Evolutionary conservation across 495 filamentous ascomycete species (phyloP).

Genomic region (Elasticomyces elasticus): DNA sequence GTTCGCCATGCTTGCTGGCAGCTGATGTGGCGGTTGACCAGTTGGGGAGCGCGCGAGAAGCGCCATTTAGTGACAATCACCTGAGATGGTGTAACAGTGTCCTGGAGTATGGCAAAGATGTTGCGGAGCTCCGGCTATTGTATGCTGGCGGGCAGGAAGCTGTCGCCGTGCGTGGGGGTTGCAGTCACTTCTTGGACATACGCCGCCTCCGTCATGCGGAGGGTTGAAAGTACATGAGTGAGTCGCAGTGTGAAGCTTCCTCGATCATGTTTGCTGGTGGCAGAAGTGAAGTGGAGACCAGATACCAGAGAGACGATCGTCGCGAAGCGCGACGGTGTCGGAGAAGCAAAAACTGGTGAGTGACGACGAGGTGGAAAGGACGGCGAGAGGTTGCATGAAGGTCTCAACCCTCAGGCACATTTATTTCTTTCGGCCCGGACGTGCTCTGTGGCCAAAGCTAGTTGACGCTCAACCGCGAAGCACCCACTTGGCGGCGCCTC

Average conservation of each 20-base stretch:
- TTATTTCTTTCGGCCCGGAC: too few species aligned
- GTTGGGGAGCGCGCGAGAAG: background rate
- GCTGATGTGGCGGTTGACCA: background rate
- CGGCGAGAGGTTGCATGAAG: too few species aligned
- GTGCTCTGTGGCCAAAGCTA: too few species aligned
- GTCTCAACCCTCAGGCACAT: background rate
- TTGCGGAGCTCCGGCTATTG: background rate
- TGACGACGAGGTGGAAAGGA: background rate
- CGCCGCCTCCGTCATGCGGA: background rate
- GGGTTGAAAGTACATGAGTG: background rate
- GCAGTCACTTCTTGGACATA: background rate
- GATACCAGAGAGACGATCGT: background rate
- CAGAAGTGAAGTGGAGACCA: background rate
- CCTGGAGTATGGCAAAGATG: background rate
- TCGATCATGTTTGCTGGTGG: background rate
- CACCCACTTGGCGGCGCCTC: background rate
- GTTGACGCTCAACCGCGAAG: background rate
- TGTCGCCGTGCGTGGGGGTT: background rate
- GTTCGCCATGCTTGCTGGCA: background rate
- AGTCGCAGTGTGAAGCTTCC: background rate
- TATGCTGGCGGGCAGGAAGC: background rate
- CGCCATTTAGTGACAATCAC: background rate
- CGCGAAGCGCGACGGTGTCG: background rate
- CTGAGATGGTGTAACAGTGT: background rate
- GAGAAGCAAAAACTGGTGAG: background rate